Percentiles rank a stretch among this genome's conserved stretches.
Evolutionary conservation across 2,329 filamentous ascomycete genomes (phyloP).

Genomic region (Diaporthe nobilis): DNA sequence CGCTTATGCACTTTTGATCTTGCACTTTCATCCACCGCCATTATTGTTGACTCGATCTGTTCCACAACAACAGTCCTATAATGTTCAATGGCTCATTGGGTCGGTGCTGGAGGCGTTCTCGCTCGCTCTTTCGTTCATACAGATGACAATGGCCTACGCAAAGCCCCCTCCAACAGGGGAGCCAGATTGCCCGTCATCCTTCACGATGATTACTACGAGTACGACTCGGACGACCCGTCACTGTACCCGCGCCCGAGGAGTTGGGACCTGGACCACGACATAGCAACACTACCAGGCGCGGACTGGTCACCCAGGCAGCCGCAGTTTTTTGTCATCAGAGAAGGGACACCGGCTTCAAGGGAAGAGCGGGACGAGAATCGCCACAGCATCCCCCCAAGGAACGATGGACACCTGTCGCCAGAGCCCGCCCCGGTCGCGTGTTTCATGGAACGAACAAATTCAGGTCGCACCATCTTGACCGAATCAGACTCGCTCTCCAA

Average conservation of each 20-base stretch:
- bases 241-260: conserved; percentile 22
- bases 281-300: conserved; percentile 36
- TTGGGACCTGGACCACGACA: conserved; percentile 34
- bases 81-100: conserved; percentile 55
- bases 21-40: conserved; percentile 13
- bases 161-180: not conserved
- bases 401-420: conserved; percentile 26
- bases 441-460: conserved; percentile 64
- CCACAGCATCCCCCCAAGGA: conserved; percentile 36
- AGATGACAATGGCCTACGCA: conserved; percentile 26
- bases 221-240: conserved; percentile 35
- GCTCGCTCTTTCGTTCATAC: conserved; percentile 30
- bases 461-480: conserved; percentile 63
- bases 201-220: conserved; percentile 35
- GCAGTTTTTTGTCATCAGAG: conserved; percentile 52
- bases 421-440: conserved; percentile 38
- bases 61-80: conserved; percentile 43
- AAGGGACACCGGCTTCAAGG: conserved; percentile 42
- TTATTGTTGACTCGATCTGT: not conserved
- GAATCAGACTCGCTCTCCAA: conserved; percentile 50
- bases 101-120: conserved; percentile 51
- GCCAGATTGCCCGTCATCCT: conserved; percentile 25
- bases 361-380: conserved; percentile 42
- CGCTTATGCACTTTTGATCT: conserved; percentile 34
- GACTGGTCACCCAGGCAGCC: conserved; percentile 38